Evolutionary conservation across 306 rosid species (phyloP), one percentile per base, ranked within the genome.

Genomic region (Vigna mungo): DNA sequence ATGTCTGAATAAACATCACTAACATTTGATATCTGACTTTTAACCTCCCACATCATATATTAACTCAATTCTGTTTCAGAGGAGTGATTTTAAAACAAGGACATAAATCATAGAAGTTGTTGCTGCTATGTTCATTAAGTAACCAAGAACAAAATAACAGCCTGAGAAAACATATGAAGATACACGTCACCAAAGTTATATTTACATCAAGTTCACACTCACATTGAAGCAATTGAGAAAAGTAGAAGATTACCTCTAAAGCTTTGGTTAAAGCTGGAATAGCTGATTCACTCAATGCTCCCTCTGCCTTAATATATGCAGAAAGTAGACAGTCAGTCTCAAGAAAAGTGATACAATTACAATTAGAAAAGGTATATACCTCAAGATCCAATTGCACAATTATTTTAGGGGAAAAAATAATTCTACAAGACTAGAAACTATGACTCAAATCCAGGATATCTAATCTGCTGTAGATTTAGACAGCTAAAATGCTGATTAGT

Each of bases 291-390:
- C 71, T 90, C 88, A 89, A 54, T 51, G 89, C 76, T 79, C 98
- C 98, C 83, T 94, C 98, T 48, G 98, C 98, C 97, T 94, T 72
- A 72, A 82, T 18, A 84, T 66, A 63, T 30, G 39, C 63, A 63
- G 4, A 41, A 84, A 81, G 71, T 17, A 77, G 16, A 68, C 36
- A 14, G 55, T 82, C 20, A 85, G 72, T 34, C 36, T 64, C 71
- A 72, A 18, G 41, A 61, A 61, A 76, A 80, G 52, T 32, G 47
- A 72, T 70, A 71, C 11, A 16, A 56, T 59, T 59, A 77, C 18
- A 17, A 54, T 62, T 21, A 16, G 46, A 18, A 47, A 47, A 21
- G 20, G 17, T 9, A 27, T 49, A 56, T 44, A n/a, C 13, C 12
- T 59, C 68, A 72, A 41, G 14, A 10, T 5, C 12, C 41, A 46